phyloP scores from a whole-genome alignment of 768 basidiomycete species.

The Lepiota subincarnata region DNA sequence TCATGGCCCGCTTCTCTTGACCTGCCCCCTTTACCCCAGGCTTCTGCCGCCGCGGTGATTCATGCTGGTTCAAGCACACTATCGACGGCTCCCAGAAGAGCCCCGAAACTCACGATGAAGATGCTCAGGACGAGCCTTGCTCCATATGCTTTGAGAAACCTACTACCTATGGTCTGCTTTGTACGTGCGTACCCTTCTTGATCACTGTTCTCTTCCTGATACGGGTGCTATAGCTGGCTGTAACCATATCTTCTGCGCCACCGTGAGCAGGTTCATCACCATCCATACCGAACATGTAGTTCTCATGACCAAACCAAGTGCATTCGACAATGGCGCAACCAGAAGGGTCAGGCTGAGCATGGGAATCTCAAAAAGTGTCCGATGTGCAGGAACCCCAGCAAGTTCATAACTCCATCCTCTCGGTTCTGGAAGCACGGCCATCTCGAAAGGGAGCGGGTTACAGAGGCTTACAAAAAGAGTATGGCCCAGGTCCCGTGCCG shows the following conservation, averaged over 20 bases:
- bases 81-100: slow-evolving; percentile 18
- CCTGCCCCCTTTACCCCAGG: slow-evolving; percentile 35
- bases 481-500: slow-evolving; percentile 69
- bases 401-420: slow-evolving; percentile 73
- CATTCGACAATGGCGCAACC: slow-evolving; percentile 74
- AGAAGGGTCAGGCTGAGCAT: slow-evolving; percentile 47
- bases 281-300: background rate
- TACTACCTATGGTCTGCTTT: slow-evolving; percentile 60
- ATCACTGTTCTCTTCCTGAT: background rate
- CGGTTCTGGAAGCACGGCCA: slow-evolving; percentile 55
- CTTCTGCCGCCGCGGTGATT: slow-evolving; percentile 63
- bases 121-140: slow-evolving; percentile 41
- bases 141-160: slow-evolving; percentile 77
- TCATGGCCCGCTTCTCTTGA: background rate
- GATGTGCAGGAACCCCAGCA: slow-evolving; percentile 64
- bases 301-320: slow-evolving; percentile 41
- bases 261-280: slow-evolving; percentile 36
- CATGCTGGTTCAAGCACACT: slow-evolving; percentile 74
- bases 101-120: slow-evolving; percentile 30
- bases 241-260: slow-evolving; percentile 73
- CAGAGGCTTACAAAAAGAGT: slow-evolving; percentile 64
- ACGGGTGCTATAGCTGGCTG: slow-evolving; percentile 49
- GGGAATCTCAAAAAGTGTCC: slow-evolving; percentile 74
- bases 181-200: slow-evolving; percentile 39
- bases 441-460: slow-evolving; percentile 44